phyloP scores from a whole-genome alignment of 1,284 basidiomycete genomes.

The Ustilago trichophora region DNA sequence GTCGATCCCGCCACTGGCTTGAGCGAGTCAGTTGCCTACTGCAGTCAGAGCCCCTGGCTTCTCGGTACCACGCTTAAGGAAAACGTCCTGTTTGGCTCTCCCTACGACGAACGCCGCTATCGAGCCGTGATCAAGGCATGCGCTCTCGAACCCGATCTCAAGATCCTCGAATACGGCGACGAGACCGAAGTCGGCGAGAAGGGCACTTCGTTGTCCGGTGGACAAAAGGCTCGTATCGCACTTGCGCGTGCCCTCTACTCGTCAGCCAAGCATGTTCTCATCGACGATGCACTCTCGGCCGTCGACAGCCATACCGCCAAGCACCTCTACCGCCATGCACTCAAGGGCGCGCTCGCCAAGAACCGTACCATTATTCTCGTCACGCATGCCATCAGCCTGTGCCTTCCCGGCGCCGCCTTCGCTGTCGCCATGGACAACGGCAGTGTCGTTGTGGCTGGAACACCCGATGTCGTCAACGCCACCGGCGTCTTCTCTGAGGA shows the following conservation, averaged over 20 bases:
- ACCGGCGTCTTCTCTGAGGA: slow-evolving; percentile 48
- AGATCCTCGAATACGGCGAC: slow-evolving; percentile 92
- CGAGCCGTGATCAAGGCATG: slow-evolving; percentile 81
- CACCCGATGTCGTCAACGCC: slow-evolving; percentile 69
- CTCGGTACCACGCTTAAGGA: slow-evolving; percentile 92
- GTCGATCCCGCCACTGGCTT: slow-evolving; percentile 71
- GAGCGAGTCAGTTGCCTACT: slow-evolving; percentile 83
- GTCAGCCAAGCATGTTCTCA: slow-evolving; percentile 80
- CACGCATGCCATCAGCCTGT: slow-evolving; percentile 83
- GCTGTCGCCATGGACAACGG: slow-evolving; percentile 80
- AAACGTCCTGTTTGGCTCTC: slow-evolving; percentile 89
- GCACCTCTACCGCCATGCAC: slow-evolving; percentile 75
- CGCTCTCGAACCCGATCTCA: slow-evolving; percentile 80
- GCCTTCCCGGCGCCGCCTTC: slow-evolving; percentile 76
- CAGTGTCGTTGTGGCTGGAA: slow-evolving; percentile 76
- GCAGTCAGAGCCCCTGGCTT: slow-evolving; percentile 91
- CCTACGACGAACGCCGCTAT: slow-evolving; percentile 81
- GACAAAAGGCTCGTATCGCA: slow-evolving; percentile 84
- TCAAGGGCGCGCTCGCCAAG: slow-evolving; percentile 74
- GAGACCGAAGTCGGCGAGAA: slow-evolving; percentile 89
- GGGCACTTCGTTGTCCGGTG: slow-evolving; percentile 76
- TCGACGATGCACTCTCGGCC: slow-evolving; percentile 90
- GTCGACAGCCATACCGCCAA: slow-evolving; percentile 89
- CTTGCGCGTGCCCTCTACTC: slow-evolving; percentile 90
- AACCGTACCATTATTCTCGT: slow-evolving; percentile 81